These are phyloP conservation scores for Eremothecium cymbalariae DNA, from an alignment of 1,139 yeast genomes.

Conservation along the genomic window DNA sequence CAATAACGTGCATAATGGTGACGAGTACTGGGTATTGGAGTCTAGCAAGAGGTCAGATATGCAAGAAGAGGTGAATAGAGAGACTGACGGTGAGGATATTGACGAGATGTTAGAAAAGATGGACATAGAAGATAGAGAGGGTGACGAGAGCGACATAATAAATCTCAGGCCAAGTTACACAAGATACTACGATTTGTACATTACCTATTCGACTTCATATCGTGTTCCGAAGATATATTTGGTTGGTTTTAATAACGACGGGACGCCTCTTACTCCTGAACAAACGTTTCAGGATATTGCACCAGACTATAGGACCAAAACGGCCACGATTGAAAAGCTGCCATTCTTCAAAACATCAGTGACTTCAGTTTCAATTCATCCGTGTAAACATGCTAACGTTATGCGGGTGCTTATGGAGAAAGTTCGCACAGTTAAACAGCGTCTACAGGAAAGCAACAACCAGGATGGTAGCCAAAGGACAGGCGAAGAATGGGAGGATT, in stretches of 20 bases:
- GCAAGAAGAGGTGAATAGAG: slow-evolving; percentile 10
- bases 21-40: slow-evolving; percentile 32
- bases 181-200: slow-evolving; percentile 79
- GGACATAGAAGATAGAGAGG: slow-evolving; percentile 40
- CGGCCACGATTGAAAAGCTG: slow-evolving; percentile 90
- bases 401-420: slow-evolving; percentile 80
- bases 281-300: slow-evolving; percentile 94
- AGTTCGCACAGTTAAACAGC: slow-evolving; percentile 43
- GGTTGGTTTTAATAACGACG: slow-evolving; percentile 77
- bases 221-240: slow-evolving; percentile 92
- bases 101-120: slow-evolving; percentile 36
- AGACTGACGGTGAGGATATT: slow-evolving; percentile 32
- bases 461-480: slow-evolving; percentile 31
- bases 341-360: slow-evolving; percentile 68
- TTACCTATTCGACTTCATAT: slow-evolving; percentile 88
- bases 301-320: slow-evolving; percentile 85
- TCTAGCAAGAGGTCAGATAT: slow-evolving; percentile 38
- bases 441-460: slow-evolving; percentile 29
- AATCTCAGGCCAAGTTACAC: slow-evolving; percentile 37
- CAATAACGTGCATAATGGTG: slow-evolving; percentile 35
- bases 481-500: slow-evolving; percentile 39
- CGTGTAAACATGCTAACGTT: slow-evolving; percentile 91
- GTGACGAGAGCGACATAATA: slow-evolving; percentile 37
- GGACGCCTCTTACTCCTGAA: slow-evolving; percentile 76
- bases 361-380: slow-evolving; percentile 87